Conservation (phyloP, 352 stramenopile species). For the Thalassiosira ordinaria region DNA sequence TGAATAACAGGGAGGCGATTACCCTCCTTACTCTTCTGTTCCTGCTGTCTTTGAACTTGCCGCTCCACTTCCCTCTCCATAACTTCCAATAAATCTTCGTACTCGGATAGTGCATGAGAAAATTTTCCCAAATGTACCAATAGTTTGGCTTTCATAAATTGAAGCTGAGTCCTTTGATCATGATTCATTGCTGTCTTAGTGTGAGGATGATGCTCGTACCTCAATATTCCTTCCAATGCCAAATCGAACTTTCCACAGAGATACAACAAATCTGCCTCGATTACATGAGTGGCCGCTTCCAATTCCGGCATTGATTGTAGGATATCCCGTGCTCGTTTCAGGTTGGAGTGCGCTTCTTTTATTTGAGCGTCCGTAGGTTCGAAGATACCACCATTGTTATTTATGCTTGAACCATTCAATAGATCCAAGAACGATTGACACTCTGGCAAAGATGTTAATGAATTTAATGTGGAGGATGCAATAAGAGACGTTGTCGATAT, state of each 20-base stretch:
- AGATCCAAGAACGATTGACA: constrained; percentile 33
- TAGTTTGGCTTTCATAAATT: constrained; percentile 46
- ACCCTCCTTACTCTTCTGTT: background rate
- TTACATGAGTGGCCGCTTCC: constrained; percentile 21
- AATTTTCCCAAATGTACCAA: constrained; percentile 39
- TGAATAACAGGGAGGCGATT: constrained; percentile 40
- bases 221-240: constrained; percentile 19
- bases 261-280: constrained; percentile 26
- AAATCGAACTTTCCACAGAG: constrained; percentile 19
- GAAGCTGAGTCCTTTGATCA: constrained; percentile 8
- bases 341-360: constrained; percentile 16
- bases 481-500: constrained; percentile 21
- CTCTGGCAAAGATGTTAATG: constrained; percentile 35
- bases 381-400: background rate
- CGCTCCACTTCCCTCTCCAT: constrained; percentile 45
- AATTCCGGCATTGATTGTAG: constrained; percentile 22
- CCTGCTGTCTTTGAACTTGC: constrained; percentile 18
- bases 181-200: background rate
- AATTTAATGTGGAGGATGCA: constrained; percentile 11
- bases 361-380: background rate
- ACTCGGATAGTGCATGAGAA: constrained; percentile 39
- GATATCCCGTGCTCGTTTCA: constrained; percentile 41
- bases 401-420: constrained; percentile 10
- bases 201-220: constrained; percentile 11
- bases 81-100: constrained; percentile 49